These are phyloP conservation scores for Fusarium annulatum DNA, from an alignment of 2,329 filamentous ascomycete species.

Conservation along the genomic window DNA sequence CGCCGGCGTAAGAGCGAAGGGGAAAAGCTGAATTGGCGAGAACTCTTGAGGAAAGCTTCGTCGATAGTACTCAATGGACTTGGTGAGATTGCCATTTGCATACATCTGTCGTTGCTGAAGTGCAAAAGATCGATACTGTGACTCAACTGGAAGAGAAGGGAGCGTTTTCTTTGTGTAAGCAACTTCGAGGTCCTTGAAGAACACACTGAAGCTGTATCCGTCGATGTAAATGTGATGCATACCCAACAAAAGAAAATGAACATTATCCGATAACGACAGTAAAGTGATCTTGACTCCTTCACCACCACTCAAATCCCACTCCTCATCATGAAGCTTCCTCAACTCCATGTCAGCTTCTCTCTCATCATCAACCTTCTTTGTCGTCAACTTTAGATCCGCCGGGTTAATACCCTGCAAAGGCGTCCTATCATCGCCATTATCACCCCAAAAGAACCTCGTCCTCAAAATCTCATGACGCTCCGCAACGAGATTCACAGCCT, in stretches of 20 bases:
- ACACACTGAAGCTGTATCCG: constrained; percentile 3
- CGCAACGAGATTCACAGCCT: not conserved
- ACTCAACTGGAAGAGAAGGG: not conserved
- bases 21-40: not conserved
- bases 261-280: not conserved
- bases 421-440: not conserved
- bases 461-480: not conserved
- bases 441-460: not conserved
- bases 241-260: not conserved
- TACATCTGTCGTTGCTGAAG: not conserved
- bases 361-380: not conserved
- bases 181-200: not conserved
- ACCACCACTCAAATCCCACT: not conserved
- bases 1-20: not conserved
- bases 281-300: not conserved
- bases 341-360: not conserved
- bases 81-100: not conserved
- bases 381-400: not conserved
- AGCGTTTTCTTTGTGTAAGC: not conserved
- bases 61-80: not conserved
- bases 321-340: not conserved
- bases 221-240: constrained; percentile 12
- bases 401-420: not conserved
- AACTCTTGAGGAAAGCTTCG: not conserved
- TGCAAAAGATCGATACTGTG: not conserved